Evolutionary conservation across 2,329 filamentous ascomycete species (phyloP), one percentile per base, ranked within the genome.

Genomic region (Diplodia sapinea): DNA sequence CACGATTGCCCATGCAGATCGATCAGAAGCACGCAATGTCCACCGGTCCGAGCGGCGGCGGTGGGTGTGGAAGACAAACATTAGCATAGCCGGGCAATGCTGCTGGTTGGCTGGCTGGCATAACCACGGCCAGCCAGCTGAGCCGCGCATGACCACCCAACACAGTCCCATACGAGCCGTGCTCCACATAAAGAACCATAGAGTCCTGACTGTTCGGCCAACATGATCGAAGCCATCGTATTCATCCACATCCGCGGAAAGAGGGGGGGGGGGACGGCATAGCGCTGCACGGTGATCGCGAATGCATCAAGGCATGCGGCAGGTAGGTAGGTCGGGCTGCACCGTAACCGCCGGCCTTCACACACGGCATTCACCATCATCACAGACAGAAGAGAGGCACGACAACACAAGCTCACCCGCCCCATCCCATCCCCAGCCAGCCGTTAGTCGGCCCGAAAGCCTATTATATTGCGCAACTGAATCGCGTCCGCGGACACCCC

Each of bases 381-480:
- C 26, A 26, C 1, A 4, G 26, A 26, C 26, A 26, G 26, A 26
- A 26, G 23, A 4, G 26, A 26, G 4, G 26, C 26, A 26, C 26
- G 26, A 26, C 26, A 4, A 26, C 26, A 26, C 23, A 26, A 26
- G 23, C 23, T 26, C 23, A 26, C 23, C 23, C 23, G 23, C 23
- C 23, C 23, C 23, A 26, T 26, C 8, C 31, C 31, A 33, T 33
- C 31, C 6, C 36, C 36, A 38, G 33, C 49, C 26, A 17, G 26
- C 31, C 26, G 26, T 26, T 26, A 55, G 31, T 55, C 52, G 52
- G 52, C 17, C 52, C 52, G 52, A 55, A 55, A 55, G 52, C 52
- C 29, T 55, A 55, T 52, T 29, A 29, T 52, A 52, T 55, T 55
- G 51, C 29, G 51, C 51, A 54, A 36, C 23, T 54, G 52, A 55